These are phyloP conservation scores for Cordyceps militaris DNA, from an alignment of 2,329 filamentous ascomycete species.

Conservation along the genomic window DNA sequence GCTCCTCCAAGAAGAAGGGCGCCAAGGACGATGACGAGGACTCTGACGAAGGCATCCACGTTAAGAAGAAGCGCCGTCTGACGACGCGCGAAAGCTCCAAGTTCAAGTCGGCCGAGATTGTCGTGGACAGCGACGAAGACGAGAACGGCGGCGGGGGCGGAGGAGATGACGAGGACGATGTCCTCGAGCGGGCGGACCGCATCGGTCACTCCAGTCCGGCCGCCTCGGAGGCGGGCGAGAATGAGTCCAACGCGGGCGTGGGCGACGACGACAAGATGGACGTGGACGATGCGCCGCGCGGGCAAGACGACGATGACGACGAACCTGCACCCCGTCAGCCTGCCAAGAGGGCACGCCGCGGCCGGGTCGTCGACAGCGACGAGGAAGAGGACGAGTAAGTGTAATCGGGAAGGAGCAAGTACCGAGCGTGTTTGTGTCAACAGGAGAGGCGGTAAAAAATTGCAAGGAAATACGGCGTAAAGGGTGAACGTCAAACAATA, in stretches of 20 bases:
- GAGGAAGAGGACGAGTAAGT: conserved; percentile 40
- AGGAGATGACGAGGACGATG: conserved; percentile 30
- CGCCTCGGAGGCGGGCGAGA: conserved; percentile 24
- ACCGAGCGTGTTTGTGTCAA: not conserved
- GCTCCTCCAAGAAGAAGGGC: conserved; percentile 38
- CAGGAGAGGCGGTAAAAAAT: conserved; percentile 17
- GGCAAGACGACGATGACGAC: conserved; percentile 34
- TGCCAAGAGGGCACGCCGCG: conserved; percentile 41
- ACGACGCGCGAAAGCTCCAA: conserved; percentile 50
- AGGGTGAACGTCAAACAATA: not conserved
- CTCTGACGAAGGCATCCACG: conserved; percentile 34
- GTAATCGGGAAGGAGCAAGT: not conserved
- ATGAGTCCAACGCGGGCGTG: conserved; percentile 19
- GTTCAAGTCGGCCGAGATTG: conserved; percentile 79
- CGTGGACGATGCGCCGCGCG: conserved; percentile 39
- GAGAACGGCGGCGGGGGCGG: conserved; percentile 27
- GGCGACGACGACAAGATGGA: conserved; percentile 43
- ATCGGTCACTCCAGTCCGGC: conserved; percentile 31
- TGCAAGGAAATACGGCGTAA: conserved; percentile 5
- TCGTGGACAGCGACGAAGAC: conserved; percentile 68
- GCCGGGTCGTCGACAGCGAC: conserved; percentile 48
- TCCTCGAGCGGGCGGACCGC: conserved; percentile 39
- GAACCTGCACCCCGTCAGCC: conserved; percentile 36
- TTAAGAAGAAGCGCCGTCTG: conserved; percentile 56
- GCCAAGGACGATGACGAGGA: conserved; percentile 37